A percentile compares a stretch with the other conserved stretches of the same genome.
phyloP scores from a whole-genome alignment of 345 rosid species.

The Linum trigynum region DNA sequence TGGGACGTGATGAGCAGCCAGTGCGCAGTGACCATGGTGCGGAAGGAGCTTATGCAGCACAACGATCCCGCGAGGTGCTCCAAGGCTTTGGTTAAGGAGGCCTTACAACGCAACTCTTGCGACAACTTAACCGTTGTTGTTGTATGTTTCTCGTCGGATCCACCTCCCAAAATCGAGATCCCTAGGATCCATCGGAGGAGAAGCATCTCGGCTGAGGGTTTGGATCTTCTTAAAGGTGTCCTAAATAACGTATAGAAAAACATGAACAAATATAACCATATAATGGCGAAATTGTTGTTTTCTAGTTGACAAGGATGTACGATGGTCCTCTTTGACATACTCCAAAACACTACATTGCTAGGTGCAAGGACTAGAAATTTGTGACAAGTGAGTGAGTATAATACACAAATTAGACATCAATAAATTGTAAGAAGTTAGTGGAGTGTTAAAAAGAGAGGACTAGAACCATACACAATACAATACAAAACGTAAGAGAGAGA shows the following conservation, averaged over 20 bases:
- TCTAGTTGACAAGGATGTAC: no score
- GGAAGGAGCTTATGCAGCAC: conserved; percentile 22
- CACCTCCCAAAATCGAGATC: conserved; percentile 1
- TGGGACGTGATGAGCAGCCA: conserved; percentile 38
- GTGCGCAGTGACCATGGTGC: conserved; percentile 19
- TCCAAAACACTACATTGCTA: no score
- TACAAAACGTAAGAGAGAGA: no score
- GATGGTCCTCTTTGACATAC: no score
- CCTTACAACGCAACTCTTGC: conserved; percentile 13
- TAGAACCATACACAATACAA: no score
- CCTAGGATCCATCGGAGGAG: background rate
- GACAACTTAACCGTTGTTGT: conserved; percentile 24
- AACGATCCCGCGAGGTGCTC: conserved; percentile 27
- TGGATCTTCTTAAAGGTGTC: background rate
- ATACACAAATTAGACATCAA: no score
- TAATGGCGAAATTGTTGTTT: no score
- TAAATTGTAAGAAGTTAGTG: no score
- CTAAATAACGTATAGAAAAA: background rate
- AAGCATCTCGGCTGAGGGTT: conserved; percentile 1
- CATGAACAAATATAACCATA: no score
- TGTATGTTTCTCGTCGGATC: conserved; percentile 17
- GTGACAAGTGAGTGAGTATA: no score
- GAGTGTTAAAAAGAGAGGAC: no score
- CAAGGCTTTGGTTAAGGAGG: conserved; percentile 21
- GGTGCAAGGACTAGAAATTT: no score